Evolutionary conservation across 352 stramenopile species (phyloP), one percentile per base, ranked within the genome.

Genomic region (Globisporangium megalacanthum): DNA sequence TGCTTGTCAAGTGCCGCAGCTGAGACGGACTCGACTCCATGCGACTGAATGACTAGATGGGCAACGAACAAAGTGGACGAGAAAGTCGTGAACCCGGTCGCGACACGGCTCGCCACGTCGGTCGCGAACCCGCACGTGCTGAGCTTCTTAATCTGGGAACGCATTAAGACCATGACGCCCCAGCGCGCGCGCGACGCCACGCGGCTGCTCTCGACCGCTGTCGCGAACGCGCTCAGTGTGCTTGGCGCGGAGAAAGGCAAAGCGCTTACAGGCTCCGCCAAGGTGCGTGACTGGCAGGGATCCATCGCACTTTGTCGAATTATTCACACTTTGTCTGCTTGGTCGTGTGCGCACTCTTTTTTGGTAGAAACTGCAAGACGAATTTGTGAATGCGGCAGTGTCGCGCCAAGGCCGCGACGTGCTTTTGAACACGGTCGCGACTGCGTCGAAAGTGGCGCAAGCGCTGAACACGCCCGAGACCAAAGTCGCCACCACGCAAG

Each of bases 51-150:
- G 35, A 8, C 2, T 13, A 83, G 73, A 50, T 83, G 74, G 74
- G 73, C 73, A 50, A 77, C 72, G 45, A 66, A 42, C 37, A 78
- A 81, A 33, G 68, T 89, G 57, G 79, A 89, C 55, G 74, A 71
- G 50, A 69, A 65, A 13, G 63, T 89, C 31, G 77, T 90, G 60
- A 79, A 69, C 41, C 79, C 79, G 39, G 71, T 90, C 49, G 65
- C 77, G 35, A 61, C 60, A 19, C 71, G 69, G 3, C 68, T 90
- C 49, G 77, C 74, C 6, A 69, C 60, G n/a, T 92, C 82, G n/a
- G 75, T 89, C 58, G 76, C 65, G 52, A 92, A 92, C 44, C 82
- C 82, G 22, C 77, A 83, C 45, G 79, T 92, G 48, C 68, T 88
- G 53, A 92, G 77, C 61, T 82, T 79, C 49, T 60, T 88, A 37